These are phyloP conservation scores for Ophiostoma quercus DNA, from an alignment of 2,329 filamentous ascomycete species.

Conservation along the genomic window DNA sequence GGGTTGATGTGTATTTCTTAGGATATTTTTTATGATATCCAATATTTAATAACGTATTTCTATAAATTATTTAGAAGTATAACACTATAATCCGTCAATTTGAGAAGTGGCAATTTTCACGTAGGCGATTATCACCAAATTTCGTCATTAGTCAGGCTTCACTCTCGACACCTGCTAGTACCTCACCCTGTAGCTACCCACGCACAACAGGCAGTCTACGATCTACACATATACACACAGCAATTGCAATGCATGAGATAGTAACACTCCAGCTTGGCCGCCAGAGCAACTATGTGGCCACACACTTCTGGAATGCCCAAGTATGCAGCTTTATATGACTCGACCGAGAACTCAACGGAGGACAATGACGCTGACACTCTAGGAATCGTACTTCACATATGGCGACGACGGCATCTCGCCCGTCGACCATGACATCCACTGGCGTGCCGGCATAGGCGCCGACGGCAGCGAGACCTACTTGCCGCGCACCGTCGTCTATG, in stretches of 20 bases:
- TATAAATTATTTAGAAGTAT: neutral
- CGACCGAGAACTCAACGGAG: neutral
- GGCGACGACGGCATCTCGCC: slow-evolving; percentile 58
- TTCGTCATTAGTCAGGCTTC: slow-evolving; percentile 3
- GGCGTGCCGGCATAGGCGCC: slow-evolving; percentile 72
- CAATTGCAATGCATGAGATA: slow-evolving; percentile 75
- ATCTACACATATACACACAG: neutral
- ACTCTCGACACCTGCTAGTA: neutral
- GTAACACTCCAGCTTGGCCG: slow-evolving; percentile 90
- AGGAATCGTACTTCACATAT: slow-evolving; percentile 99
- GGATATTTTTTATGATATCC: neutral
- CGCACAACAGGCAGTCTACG: neutral
- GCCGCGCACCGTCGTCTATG: slow-evolving; percentile 86
- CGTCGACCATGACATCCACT: slow-evolving; percentile 82
- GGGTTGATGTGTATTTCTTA: neutral
- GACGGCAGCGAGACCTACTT: slow-evolving; percentile 89
- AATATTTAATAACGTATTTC: neutral
- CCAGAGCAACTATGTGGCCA: slow-evolving; percentile 85
- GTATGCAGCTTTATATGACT: slow-evolving; percentile 38
- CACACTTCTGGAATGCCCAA: slow-evolving; percentile 97
- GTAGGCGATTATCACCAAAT: neutral
- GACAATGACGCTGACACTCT: neutral
- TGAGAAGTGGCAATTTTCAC: neutral
- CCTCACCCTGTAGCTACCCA: neutral
- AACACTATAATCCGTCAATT: neutral